These are phyloP conservation scores for Lodderomyces margitis DNA, from an alignment of 1,139 yeast species.

Conservation along the genomic window DNA sequence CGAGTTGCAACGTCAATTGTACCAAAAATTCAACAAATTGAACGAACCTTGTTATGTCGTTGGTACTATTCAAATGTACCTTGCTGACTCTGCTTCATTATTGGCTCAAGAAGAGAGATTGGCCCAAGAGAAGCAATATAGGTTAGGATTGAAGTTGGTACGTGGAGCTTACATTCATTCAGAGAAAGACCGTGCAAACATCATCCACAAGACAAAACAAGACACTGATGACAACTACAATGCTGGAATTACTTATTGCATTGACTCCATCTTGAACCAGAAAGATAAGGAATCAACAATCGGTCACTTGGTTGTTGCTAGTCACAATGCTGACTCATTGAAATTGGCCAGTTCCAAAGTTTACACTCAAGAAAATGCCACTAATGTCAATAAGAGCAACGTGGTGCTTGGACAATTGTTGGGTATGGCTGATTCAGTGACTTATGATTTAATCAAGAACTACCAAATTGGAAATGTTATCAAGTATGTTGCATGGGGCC, in stretches of 20 bases:
- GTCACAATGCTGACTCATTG: slow-evolving; percentile 85
- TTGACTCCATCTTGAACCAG: slow-evolving; percentile 54
- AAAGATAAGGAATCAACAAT: slow-evolving; percentile 51
- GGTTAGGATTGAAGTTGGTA: slow-evolving; percentile 88
- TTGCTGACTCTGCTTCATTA: slow-evolving; percentile 65
- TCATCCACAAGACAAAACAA: slow-evolving; percentile 72
- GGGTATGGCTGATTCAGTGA: slow-evolving; percentile 94
- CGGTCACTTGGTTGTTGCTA: slow-evolving; percentile 89
- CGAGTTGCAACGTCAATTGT: slow-evolving; percentile 81
- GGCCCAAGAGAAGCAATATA: slow-evolving; percentile 63
- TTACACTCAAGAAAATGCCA: slow-evolving; percentile 20
- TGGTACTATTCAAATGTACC: slow-evolving; percentile 93
- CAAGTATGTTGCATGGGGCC: slow-evolving; percentile 98
- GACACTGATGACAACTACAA: slow-evolving; percentile 79
- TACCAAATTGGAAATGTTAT: slow-evolving; percentile 72
- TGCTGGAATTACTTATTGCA: slow-evolving; percentile 62
- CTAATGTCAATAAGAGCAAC: slow-evolving; percentile 49
- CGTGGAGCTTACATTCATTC: slow-evolving; percentile 97
- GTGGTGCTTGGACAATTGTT: slow-evolving; percentile 86
- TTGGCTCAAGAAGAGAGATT: slow-evolving; percentile 61
- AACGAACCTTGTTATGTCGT: slow-evolving; percentile 65
- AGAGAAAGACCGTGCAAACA: slow-evolving; percentile 64
- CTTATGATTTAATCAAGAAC: slow-evolving; percentile 66
- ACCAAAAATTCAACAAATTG: slow-evolving; percentile 65
- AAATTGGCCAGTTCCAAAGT: slow-evolving; percentile 64